Base-by-base conservation (phyloP, 2,329 filamentous ascomycete genomes). In the Aureobasidium pullulans region DNA sequence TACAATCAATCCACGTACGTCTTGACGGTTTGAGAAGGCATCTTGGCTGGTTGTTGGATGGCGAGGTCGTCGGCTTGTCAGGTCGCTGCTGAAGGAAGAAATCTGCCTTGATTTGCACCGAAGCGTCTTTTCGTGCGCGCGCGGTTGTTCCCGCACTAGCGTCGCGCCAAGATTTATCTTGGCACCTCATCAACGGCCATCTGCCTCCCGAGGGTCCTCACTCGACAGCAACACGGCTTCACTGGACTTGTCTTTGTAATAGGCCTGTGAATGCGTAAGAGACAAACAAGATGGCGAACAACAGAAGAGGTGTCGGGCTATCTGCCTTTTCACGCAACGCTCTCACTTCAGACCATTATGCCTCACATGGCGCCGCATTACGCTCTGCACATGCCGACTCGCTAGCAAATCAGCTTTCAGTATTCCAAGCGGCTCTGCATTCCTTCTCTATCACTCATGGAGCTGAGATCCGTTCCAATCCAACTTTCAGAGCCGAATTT, bases 401-500 rank as follows among this genome's bases (percentile, higher is more conserved):
- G 16, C 85, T 99, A 66, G 87, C 90, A 68, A 96, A 91, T 39
- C 94, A 99, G 72, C 87, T 99, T 63, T 87, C 91, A 65, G 92
- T 97, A 69, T 99, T 99, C 81, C 91, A 96, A 70, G 94, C 90
- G 16, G 82, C 96, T 10, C 84, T 99, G 6, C 91, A 96, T 76
- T 91, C 95, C 74, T 99, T 99, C 75, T 90, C 92, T 46, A 83
- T 93, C 69, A 96, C 93, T 52, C 94, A 99, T 80, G 89, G 88
- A 66, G 91, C 92, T 70, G 94, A 96, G 68, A 99, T 99, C 62
- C 92, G 93, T 64, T 96, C 91, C 2, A 92, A 97, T 72, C 94
- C 94, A 6, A 87, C 85, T 8, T 99, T 99, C 74, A 90, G 94
- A 62, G 91, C 93, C 36, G 93, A 99, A 75, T 99, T 99, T 71